These are phyloP conservation scores for Urochloa ruziziensis DNA, from an alignment of 176 grass and related monocot genomes.

Conservation along the genomic window DNA sequence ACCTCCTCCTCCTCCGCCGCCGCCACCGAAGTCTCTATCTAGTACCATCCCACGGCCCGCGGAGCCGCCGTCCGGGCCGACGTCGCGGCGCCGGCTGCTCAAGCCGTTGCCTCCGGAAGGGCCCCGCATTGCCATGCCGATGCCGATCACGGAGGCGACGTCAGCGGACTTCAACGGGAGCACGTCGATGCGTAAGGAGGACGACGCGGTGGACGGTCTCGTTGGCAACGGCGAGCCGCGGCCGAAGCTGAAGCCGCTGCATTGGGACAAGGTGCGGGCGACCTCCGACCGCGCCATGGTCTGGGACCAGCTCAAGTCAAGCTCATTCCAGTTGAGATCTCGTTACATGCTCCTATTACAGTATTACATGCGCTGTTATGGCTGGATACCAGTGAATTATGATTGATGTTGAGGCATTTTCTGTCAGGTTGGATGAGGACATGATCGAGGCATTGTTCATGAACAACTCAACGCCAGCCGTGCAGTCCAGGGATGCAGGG, in stretches of 20 bases:
- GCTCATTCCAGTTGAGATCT: conserved; percentile 94
- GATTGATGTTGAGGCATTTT: conserved; percentile 15
- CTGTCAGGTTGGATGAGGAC: conserved; percentile 87
- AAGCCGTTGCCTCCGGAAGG: conserved; percentile 82
- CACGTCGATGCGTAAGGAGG: conserved; percentile 35
- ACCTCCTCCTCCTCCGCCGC: conserved; percentile 47
- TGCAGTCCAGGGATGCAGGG: conserved; percentile 49
- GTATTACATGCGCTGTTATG: neutral
- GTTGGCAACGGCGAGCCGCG: conserved; percentile 47
- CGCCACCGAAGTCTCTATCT: conserved; percentile 33
- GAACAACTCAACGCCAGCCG: conserved; percentile 59
- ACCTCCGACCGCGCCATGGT: conserved; percentile 93
- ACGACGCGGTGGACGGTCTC: conserved; percentile 18
- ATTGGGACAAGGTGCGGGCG: conserved; percentile 97
- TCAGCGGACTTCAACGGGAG: conserved; percentile 41
- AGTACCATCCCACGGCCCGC: conserved; percentile 24
- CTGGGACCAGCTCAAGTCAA: conserved; percentile 97
- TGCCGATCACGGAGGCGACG: conserved; percentile 40
- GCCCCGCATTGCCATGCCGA: conserved; percentile 61
- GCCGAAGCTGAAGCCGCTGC: conserved; percentile 92
- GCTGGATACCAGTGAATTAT: neutral
- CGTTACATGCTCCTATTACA: neutral
- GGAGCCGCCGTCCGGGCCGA: conserved; percentile 29
- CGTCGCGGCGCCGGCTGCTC: conserved; percentile 66
- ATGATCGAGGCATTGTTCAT: conserved; percentile 95